phyloP scores from a whole-genome alignment of 1,139 yeast species.

The Trichomonascaceae sp. region DNA sequence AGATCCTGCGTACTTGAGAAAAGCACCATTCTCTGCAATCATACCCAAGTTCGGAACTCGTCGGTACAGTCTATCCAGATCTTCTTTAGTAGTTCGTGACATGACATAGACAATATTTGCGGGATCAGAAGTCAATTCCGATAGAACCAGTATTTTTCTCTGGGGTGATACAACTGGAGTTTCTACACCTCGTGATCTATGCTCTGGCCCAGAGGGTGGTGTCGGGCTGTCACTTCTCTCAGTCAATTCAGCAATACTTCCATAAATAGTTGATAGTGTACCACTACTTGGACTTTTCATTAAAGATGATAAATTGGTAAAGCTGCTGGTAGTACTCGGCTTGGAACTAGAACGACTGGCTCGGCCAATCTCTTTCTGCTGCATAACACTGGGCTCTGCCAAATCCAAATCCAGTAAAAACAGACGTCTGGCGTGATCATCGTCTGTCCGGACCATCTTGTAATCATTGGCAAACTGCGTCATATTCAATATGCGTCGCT shows the following conservation, averaged over 20 bases:
- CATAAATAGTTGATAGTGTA: slow-evolving; percentile 1
- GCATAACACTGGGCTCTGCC: slow-evolving; percentile 1
- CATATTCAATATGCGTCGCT: slow-evolving; percentile 28
- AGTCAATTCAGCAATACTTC: background rate
- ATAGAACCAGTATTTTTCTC: slow-evolving; percentile 33
- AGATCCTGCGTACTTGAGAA: slow-evolving; percentile 38
- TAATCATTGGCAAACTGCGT: slow-evolving; percentile 21
- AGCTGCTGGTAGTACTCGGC: background rate
- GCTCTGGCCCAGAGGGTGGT: background rate
- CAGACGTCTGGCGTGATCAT: slow-evolving; percentile 24
- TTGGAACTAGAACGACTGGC: background rate
- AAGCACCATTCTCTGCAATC: slow-evolving; percentile 88
- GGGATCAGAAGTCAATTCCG: slow-evolving; percentile 46
- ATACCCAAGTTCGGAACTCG: slow-evolving; percentile 68
- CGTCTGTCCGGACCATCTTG: slow-evolving; percentile 12
- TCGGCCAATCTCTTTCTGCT: background rate
- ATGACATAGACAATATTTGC: slow-evolving; percentile 64
- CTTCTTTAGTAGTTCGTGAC: slow-evolving; percentile 56
- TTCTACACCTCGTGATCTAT: background rate
- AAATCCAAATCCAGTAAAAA: slow-evolving; percentile 31
- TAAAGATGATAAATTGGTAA: background rate
- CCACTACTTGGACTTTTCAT: background rate
- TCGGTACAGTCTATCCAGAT: slow-evolving; percentile 61
- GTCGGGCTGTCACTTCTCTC: slow-evolving; percentile 1
- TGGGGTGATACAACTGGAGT: slow-evolving; percentile 29